Evolutionary conservation across 2,329 filamentous ascomycete species (phyloP), one percentile per base, ranked within the genome.

Genomic region (Epichloe sibirici): DNA sequence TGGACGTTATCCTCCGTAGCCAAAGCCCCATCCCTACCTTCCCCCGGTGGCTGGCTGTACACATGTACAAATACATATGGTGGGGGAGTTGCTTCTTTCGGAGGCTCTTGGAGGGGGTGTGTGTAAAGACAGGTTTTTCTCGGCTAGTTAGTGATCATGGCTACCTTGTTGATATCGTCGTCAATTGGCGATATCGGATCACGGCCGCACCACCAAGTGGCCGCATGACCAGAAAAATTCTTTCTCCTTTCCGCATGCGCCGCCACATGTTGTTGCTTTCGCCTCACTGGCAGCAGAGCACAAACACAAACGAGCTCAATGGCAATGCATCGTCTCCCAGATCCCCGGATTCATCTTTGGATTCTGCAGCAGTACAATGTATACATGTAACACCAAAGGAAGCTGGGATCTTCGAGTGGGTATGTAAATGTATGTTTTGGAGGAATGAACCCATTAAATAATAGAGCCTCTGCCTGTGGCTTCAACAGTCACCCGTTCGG

Each of bases 361-460:
- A 23, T 34, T 51, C 49, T 51, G 42, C 23, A 51, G 42, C 49
- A 37, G 17, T 17, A 17, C 17, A 17, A 17, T 17, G 17, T 17
- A 17, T 17, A 17, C 17, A 17, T 17, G n/a, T 15, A 51, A 31
- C 11, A 31, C 28, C 42, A 21, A 46, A 39, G 39, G 42, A 2
- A 45, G 42, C 49, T 34, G 49, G 49, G 42, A 51, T 51, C 48
- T 38, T 28, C 42, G 31, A 15, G 49, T 38, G 42, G 40, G 17
- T 44, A 44, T 21, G 17, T 17, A 17, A 17, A 17, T 17, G 17
- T 17, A 17, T 17, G 17, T 17, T 25, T 45, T 45, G n/a, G n/a
- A 38, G 7, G 15, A 44, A 45, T 31, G 48, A 50, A 8, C 13
- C 38, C 39, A 17, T 17, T 17, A 17, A 17, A 23, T 35, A 28